These are phyloP conservation scores for Colletotrichum salicis DNA, from an alignment of 2,329 filamentous ascomycete species.

Conservation along the genomic window DNA sequence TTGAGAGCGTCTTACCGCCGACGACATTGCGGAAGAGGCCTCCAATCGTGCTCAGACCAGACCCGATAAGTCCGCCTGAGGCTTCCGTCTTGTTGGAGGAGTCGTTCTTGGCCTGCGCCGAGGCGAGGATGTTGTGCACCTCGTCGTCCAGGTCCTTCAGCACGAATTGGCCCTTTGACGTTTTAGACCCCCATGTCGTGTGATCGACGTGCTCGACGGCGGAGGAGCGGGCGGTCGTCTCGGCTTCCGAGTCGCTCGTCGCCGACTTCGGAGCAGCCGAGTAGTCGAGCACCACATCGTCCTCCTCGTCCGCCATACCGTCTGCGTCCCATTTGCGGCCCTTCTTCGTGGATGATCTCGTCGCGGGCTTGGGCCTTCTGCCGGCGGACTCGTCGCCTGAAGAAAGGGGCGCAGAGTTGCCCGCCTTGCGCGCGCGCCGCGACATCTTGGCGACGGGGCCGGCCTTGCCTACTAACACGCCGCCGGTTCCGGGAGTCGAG, in stretches of 20 bases:
- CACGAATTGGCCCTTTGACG: slow-evolving; percentile 90
- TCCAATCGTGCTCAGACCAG: slow-evolving; percentile 83
- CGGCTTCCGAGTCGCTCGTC: slow-evolving; percentile 63
- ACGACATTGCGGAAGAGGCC: slow-evolving; percentile 95
- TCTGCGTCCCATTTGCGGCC: slow-evolving; percentile 93
- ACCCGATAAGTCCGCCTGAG: slow-evolving; percentile 76
- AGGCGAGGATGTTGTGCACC: slow-evolving; percentile 87
- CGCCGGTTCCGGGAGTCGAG: slow-evolving; percentile 74
- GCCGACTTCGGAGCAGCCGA: slow-evolving; percentile 70
- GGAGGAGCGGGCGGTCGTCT: slow-evolving; percentile 62
- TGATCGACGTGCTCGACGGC: slow-evolving; percentile 80
- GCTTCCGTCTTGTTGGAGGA: slow-evolving; percentile 52
- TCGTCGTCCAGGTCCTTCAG: slow-evolving; percentile 94
- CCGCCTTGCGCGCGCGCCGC: slow-evolving; percentile 77
- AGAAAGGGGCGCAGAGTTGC: slow-evolving; percentile 75
- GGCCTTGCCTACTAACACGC: slow-evolving; percentile 78
- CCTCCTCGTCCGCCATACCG: slow-evolving; percentile 86
- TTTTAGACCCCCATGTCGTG: slow-evolving; percentile 85
- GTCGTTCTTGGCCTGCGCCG: slow-evolving; percentile 72
- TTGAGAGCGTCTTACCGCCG: slow-evolving; percentile 90
- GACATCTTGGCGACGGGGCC: slow-evolving; percentile 82
- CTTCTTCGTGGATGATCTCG: slow-evolving; percentile 75
- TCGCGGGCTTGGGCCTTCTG: slow-evolving; percentile 65
- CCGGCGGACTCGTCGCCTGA: slow-evolving; percentile 83
- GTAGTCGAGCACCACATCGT: slow-evolving; percentile 85